Conservation (phyloP, 495 filamentous ascomycete genomes). For the Usnea hakonensis region DNA sequence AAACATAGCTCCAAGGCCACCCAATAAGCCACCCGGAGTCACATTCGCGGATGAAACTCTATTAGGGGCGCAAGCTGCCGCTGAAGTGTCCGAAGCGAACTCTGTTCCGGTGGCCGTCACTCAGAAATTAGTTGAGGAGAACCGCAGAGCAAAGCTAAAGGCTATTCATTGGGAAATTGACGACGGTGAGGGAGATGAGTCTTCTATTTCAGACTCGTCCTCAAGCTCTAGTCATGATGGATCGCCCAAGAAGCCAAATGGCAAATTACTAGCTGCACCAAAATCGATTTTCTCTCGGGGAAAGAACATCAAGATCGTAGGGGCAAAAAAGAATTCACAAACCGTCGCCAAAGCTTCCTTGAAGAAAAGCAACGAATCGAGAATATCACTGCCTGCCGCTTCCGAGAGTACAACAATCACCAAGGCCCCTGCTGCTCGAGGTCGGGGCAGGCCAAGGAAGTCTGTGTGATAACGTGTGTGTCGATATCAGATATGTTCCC, state of each 20-base stretch:
- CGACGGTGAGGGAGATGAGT: background rate
- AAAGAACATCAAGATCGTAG: constrained; percentile 20
- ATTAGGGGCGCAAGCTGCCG: background rate
- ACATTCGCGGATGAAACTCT: background rate
- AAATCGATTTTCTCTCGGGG: constrained; percentile 22
- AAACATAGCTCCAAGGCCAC: background rate
- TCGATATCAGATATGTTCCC: background rate
- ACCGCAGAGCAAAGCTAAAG: constrained; percentile 26
- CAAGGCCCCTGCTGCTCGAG: background rate
- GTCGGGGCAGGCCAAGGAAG: constrained; percentile 1
- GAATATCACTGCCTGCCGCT: background rate
- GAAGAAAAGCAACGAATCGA: background rate
- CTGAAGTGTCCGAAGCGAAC: background rate
- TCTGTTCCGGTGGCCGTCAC: background rate
- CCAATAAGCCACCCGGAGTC: background rate
- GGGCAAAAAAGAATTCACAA: constrained; percentile 5
- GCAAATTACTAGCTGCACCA: constrained; percentile 10
- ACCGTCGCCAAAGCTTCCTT: constrained; percentile 1
- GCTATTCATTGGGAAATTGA: constrained; percentile 23
- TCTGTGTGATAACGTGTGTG: background rate
- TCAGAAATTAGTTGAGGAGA: constrained; percentile 18
- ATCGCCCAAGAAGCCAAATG: background rate
- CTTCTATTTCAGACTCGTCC: constrained; percentile 7
- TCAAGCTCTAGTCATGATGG: background rate
- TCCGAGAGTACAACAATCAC: background rate